These are phyloP conservation scores for Aspergillus flavus DNA, from an alignment of 2,329 filamentous ascomycete species.

Conservation along the genomic window DNA sequence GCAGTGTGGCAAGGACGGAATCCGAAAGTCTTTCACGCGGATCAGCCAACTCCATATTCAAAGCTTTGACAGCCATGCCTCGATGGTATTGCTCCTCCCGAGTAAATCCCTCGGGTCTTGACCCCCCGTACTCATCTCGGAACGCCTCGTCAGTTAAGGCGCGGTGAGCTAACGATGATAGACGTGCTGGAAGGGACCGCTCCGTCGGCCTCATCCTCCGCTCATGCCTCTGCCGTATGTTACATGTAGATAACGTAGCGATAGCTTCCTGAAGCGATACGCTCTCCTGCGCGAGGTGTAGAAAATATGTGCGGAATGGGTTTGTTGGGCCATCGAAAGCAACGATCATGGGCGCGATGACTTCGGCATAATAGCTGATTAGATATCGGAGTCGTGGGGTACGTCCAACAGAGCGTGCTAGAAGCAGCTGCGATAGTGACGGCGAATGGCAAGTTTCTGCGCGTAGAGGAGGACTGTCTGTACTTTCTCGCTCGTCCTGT, in stretches of 20 bases:
- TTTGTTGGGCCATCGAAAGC: slow-evolving; percentile 85
- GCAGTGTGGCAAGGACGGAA: slow-evolving; percentile 81
- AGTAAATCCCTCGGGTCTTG: slow-evolving; percentile 61
- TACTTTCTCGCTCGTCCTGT: not conserved
- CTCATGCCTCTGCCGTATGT: slow-evolving; percentile 76
- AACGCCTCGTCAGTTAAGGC: slow-evolving; percentile 43
- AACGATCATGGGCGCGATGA: slow-evolving; percentile 88
- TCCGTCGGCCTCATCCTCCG: slow-evolving; percentile 57
- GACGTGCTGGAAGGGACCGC: slow-evolving; percentile 53
- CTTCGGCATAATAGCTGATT: slow-evolving; percentile 90
- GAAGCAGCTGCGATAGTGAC: slow-evolving; percentile 40
- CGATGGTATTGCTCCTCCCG: slow-evolving; percentile 83
- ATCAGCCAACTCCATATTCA: slow-evolving; percentile 84
- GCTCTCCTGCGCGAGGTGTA: slow-evolving; percentile 75
- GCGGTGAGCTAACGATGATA: slow-evolving; percentile 50
- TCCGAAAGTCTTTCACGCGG: slow-evolving; percentile 75
- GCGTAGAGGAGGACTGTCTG: slow-evolving; percentile 17
- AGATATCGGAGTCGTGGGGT: slow-evolving; percentile 82
- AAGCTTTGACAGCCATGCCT: slow-evolving; percentile 75
- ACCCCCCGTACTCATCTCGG: slow-evolving; percentile 44
- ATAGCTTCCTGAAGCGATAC: slow-evolving; percentile 89
- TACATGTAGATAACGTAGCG: slow-evolving; percentile 85
- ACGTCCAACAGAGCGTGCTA: slow-evolving; percentile 57
- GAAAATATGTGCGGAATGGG: slow-evolving; percentile 80
- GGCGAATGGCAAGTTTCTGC: slow-evolving; percentile 27